Base-by-base conservation (phyloP, 2,329 filamentous ascomycete genomes). In the Aaosphaeria arxii region DNA sequence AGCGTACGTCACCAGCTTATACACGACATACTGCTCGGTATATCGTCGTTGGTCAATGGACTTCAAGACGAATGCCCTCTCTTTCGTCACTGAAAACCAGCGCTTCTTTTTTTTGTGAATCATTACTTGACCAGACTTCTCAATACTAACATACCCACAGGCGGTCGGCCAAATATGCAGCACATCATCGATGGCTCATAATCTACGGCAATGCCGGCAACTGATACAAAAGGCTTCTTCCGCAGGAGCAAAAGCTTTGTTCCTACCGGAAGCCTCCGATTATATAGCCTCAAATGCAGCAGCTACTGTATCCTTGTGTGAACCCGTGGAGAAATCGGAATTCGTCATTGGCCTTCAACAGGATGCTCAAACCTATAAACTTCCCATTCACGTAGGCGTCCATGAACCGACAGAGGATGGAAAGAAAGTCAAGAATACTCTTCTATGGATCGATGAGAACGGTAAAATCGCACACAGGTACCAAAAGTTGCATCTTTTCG, bases 401-500 rank as follows among this genome's bases (percentile, higher is more conserved):
- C 92, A 96, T 71, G 65, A 69, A 32, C 66, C 66, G 2, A 73
- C 73, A 48, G 47, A 69, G 11, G 67, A 73, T 38, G 70, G 69
- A 13, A 73, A 75, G 36, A 76, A 78, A 46, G 77, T 88, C 36
- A 81, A 79, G 51, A 88, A 88, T 61, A 83, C 80, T 0, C 72
- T 84, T 30, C 74, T 88, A 41, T 88, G 84, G 83, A 88, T 89
- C 54, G 72, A 84, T 57, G 77, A 79, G 39, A 59, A 73, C 0
- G 86, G 86, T 1, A 63, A 76, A 4, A 83, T 88, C 30, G 70
- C 72, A 1, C 77, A 85, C 11, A 74, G 78, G 17, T 96, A 96
- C 72, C 87, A 95, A 69, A 97, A 97, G 70, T 74, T 96, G 31
- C 91, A 96, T 67, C 79, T 96, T 11, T 96, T 97, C 71, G 90